phyloP scores from a whole-genome alignment of 257 asterid genomes.

The Misopates orontium region DNA sequence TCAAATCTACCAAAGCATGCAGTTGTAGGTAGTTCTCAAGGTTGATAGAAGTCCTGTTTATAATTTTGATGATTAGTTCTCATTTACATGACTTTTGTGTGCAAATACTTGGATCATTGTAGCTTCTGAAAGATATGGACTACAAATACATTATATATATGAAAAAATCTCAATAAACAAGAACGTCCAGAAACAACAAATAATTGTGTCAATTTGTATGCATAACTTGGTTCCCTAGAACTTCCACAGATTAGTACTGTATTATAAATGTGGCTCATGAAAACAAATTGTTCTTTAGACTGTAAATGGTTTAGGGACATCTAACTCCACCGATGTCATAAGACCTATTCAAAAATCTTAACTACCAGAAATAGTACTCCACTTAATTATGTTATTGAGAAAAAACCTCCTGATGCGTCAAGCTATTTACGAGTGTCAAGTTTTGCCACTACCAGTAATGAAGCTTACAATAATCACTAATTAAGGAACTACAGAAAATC shows the following conservation, averaged over 20 bases:
- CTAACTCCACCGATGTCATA: neutral
- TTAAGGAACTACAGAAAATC: neutral
- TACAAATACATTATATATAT: neutral
- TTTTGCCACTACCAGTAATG: neutral
- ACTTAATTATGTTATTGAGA: neutral
- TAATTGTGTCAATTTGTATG: neutral
- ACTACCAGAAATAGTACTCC: neutral
- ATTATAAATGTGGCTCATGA: neutral
- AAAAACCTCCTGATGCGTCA: neutral
- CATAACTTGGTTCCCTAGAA: neutral
- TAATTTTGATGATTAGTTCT: neutral
- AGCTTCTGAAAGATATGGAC: neutral
- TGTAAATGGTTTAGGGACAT: neutral
- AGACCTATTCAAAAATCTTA: neutral
- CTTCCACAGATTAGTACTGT: neutral
- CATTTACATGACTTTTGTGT: too few species aligned
- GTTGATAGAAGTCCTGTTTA: too few species aligned
- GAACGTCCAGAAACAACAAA: neutral
- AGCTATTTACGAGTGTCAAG: neutral
- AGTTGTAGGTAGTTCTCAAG: too few species aligned
- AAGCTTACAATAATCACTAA: neutral
- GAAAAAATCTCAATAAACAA: neutral
- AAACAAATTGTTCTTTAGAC: neutral
- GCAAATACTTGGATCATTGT: neutral
- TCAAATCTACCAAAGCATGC: neutral